Conservation (phyloP, 768 basidiomycete genomes). For the Lanmaoa rubissima region DNA sequence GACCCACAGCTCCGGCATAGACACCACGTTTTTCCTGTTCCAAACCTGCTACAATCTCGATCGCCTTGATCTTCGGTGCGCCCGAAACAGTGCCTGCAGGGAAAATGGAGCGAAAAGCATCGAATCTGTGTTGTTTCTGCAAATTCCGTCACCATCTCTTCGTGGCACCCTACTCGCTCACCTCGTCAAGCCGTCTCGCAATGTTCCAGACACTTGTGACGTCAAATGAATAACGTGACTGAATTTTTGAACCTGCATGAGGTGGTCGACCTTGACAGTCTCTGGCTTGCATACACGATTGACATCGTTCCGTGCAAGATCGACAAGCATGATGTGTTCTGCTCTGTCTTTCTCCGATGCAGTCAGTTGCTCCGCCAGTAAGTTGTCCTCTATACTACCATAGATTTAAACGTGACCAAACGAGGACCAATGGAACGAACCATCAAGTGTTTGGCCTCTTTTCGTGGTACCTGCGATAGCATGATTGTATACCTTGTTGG, state of each 20-base stretch:
- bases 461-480: conserved; percentile 96
- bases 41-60: conserved; percentile 84
- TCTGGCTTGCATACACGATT: conserved; percentile 94
- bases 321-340: conserved; percentile 99
- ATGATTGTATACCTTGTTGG: conserved; percentile 92
- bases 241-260: conserved; percentile 94
- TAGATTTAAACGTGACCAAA: conserved; percentile 6
- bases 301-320: conserved; percentile 96
- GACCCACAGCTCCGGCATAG: conserved; percentile 97
- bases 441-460: conserved; percentile 82
- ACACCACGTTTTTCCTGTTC: conserved; percentile 91
- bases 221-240: conserved; percentile 98
- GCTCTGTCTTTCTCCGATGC: conserved; percentile 93
- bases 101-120: conserved; percentile 98
- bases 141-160: conserved; percentile 2
- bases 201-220: conserved; percentile 85
- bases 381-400: conserved; percentile 76
- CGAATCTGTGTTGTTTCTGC: conserved; percentile 58
- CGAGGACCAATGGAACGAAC: conserved; percentile 41
- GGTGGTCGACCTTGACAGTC: conserved; percentile 93
- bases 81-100: conserved; percentile 98
- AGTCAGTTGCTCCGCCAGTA: conserved; percentile 68
- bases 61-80: conserved; percentile 98
- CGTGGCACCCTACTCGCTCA: conserved; percentile 29
- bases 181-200: conserved; percentile 85